Evolutionary conservation across 768 basidiomycete species (phyloP).

Genomic region (Lactifluus echinatus): DNA sequence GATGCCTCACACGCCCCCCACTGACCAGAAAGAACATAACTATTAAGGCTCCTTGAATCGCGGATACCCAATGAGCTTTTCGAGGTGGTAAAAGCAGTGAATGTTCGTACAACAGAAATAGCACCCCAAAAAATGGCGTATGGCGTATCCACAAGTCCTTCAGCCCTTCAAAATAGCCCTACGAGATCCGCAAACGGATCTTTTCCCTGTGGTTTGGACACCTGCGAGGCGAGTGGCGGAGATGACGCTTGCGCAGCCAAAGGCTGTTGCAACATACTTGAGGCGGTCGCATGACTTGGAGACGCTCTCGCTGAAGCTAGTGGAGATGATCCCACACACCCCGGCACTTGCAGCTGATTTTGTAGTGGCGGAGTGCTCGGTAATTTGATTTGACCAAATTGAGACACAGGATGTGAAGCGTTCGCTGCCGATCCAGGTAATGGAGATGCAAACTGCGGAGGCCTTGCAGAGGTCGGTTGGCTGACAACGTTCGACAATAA

Average conservation of each 20-base stretch:
- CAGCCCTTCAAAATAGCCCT: conserved; percentile 49
- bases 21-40: neutral
- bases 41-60: neutral
- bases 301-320: neutral
- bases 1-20: neutral
- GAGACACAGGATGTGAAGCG: conserved; percentile 1
- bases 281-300: neutral
- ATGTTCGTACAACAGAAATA: neutral
- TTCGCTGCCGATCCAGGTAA: neutral
- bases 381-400: conserved; percentile 19
- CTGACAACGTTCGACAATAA: neutral
- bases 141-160: neutral
- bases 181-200: conserved; percentile 83
- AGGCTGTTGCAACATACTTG: conserved; percentile 11
- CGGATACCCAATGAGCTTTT: neutral
- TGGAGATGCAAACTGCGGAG: conserved; percentile 11
- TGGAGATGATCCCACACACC: conserved; percentile 5
- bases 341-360: conserved; percentile 10
- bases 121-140: neutral
- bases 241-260: conserved; percentile 9
- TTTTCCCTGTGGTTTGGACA: conserved; percentile 40
- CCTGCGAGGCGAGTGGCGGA: conserved; percentile 16
- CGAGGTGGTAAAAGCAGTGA: conserved; percentile 1
- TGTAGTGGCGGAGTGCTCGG: conserved; percentile 18
- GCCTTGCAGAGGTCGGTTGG: neutral